These are phyloP conservation scores for Podosphaera xanthii DNA, from an alignment of 2,329 filamentous ascomycete genomes.

Conservation along the genomic window DNA sequence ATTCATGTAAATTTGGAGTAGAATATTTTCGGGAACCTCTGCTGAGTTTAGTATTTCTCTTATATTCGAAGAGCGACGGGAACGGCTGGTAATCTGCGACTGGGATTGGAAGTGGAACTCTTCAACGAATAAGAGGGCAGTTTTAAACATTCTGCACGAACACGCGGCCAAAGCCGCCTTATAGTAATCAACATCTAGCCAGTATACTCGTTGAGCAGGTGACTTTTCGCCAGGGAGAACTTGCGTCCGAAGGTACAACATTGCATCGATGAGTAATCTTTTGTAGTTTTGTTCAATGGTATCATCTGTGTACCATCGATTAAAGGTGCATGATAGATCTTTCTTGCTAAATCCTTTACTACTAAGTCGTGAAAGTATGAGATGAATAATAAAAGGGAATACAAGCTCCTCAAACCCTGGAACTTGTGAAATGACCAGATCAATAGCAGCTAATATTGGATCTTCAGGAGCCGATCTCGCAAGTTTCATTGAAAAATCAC, in stretches of 20 bases:
- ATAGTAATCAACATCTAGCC: slow-evolving; percentile 67
- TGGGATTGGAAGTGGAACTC: slow-evolving; percentile 34
- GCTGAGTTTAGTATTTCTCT: slow-evolving; percentile 19
- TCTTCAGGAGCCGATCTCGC: slow-evolving; percentile 35
- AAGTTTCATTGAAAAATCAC: slow-evolving; percentile 36
- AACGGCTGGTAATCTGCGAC: slow-evolving; percentile 36
- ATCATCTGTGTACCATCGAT: slow-evolving; percentile 34
- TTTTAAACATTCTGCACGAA: slow-evolving; percentile 65
- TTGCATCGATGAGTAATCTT: slow-evolving; percentile 49
- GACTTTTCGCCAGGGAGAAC: slow-evolving; percentile 51
- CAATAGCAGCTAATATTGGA: slow-evolving; percentile 45
- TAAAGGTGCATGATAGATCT: slow-evolving; percentile 41
- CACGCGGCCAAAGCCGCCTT: slow-evolving; percentile 49
- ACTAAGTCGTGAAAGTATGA: slow-evolving; percentile 51
- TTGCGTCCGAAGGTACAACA: slow-evolving; percentile 78
- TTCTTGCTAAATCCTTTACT: slow-evolving; percentile 34
- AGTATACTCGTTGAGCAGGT: slow-evolving; percentile 53
- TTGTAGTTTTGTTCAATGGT: slow-evolving; percentile 33
- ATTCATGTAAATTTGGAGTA: slow-evolving; percentile 69
- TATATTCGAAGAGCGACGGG: slow-evolving; percentile 41
- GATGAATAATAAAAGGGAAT: slow-evolving; percentile 68
- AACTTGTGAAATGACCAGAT: slow-evolving; percentile 40
- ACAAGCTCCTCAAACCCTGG: slow-evolving; percentile 47
- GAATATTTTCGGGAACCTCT: slow-evolving; percentile 36
- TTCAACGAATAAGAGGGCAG: slow-evolving; percentile 65